These are phyloP conservation scores for Polytrichum commune DNA, from an alignment of 225 moss, liverwort and hornwort species.

Conservation along the genomic window DNA sequence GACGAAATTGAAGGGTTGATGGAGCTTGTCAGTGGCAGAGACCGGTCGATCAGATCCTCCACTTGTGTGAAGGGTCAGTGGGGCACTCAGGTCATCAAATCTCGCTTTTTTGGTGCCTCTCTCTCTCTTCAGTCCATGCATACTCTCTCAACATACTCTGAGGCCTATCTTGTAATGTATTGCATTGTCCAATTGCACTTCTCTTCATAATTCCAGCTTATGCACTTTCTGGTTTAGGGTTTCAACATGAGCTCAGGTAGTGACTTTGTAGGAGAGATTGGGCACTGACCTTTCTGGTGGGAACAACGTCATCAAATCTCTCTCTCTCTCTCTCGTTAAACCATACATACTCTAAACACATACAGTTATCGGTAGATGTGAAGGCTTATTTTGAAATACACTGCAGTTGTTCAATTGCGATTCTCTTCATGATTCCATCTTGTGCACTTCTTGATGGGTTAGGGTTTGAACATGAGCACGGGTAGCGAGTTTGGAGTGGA, in stretches of 20 bases:
- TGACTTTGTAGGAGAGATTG: no score
- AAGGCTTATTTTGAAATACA: no score
- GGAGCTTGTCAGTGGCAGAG: slow-evolving; percentile 56
- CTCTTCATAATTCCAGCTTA: neutral
- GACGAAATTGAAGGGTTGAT: slow-evolving; percentile 51
- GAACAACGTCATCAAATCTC: no score
- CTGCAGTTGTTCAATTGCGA: no score
- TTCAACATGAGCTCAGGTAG: neutral
- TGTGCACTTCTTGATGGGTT: neutral
- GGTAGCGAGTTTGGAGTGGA: no score
- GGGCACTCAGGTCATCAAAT: slow-evolving; percentile 62
- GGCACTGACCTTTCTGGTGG: no score
- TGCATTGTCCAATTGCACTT: no score
- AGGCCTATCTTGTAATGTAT: no score
- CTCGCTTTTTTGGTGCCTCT: neutral
- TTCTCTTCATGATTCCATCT: neutral
- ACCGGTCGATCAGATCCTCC: slow-evolving; percentile 39
- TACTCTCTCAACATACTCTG: neutral
- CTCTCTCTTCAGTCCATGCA: neutral
- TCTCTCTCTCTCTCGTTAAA: no score
- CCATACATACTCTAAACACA: no score
- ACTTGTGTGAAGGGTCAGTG: slow-evolving; percentile 60
- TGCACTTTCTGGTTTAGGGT: neutral
- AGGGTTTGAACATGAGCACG: neutral
- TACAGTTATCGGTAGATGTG: no score